phyloP scores from a whole-genome alignment of 2,329 filamentous ascomycete genomes.

The Gaeumannomyces tritici region DNA sequence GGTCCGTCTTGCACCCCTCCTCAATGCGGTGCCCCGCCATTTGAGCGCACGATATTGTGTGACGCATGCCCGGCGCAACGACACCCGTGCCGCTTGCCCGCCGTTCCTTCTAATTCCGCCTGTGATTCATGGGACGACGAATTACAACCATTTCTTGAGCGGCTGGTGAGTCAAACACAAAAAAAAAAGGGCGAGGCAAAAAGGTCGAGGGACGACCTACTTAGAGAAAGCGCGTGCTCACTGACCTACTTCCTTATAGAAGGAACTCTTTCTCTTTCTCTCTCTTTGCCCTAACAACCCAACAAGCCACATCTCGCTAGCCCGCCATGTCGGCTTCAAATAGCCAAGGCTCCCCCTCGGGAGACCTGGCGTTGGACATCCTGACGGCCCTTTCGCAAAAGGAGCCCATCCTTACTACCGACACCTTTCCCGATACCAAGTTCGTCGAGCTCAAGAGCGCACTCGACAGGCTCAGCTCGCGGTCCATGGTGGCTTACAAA shows the following conservation, averaged over 20 bases:
- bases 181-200: background rate
- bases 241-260: background rate
- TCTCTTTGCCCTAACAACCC: background rate
- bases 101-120: no score
- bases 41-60: background rate
- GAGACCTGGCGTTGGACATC: slow-evolving; percentile 55
- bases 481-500: slow-evolving; percentile 81
- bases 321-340: background rate
- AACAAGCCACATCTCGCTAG: background rate
- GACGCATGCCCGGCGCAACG: background rate
- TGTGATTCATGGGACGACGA: background rate
- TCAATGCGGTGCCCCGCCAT: background rate
- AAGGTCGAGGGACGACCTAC: background rate
- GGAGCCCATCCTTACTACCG: slow-evolving; percentile 56
- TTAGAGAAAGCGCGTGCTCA: background rate
- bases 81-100: background rate
- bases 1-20: background rate
- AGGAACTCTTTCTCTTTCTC: background rate
- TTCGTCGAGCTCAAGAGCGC: slow-evolving; percentile 73
- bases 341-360: slow-evolving; percentile 17
- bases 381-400: slow-evolving; percentile 55
- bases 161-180: background rate
- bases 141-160: background rate
- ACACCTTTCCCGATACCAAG: slow-evolving; percentile 57
- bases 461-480: slow-evolving; percentile 73